These are phyloP conservation scores for Tagetes erecta DNA, from an alignment of 129 eudicot genomes.

Conservation along the genomic window DNA sequence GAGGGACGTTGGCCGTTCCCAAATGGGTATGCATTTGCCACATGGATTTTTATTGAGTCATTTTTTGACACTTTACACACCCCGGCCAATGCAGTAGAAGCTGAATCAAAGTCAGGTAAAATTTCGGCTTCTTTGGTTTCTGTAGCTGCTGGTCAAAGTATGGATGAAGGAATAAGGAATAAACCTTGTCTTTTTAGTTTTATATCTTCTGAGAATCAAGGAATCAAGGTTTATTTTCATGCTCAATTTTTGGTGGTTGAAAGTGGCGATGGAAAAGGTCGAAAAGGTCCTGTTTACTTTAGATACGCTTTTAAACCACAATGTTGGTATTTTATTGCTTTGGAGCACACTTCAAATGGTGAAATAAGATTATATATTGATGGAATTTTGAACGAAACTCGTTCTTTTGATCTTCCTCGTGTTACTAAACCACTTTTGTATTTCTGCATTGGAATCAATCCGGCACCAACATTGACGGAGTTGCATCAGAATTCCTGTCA, in stretches of 20 bases:
- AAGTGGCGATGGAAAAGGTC: constrained; percentile 75
- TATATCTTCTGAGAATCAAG: constrained; percentile 91
- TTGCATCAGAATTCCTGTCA: constrained; percentile 73
- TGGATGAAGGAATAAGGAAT: constrained; percentile 80
- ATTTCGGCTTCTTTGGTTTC: constrained; percentile 70
- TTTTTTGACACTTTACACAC: constrained; percentile 75
- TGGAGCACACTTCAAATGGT: constrained; percentile 73
- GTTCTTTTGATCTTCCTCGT: constrained; percentile 68
- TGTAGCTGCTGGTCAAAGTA: constrained; percentile 72
- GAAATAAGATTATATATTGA: constrained; percentile 76
- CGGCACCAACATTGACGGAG: constrained; percentile 80
- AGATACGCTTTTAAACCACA: constrained; percentile 84
- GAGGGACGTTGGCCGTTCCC: constrained; percentile 96
- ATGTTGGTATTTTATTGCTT: constrained; percentile 83
- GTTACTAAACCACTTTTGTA: constrained; percentile 78
- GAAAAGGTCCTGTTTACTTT: constrained; percentile 74
- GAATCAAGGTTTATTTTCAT: constrained; percentile 91
- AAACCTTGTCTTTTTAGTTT: constrained; percentile 92
- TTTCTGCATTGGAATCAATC: constrained; percentile 88
- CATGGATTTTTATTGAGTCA: constrained; percentile 88
- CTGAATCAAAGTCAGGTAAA: constrained; percentile 73
- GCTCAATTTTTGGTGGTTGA: constrained; percentile 87
- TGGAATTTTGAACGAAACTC: constrained; percentile 72
- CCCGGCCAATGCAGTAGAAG: constrained; percentile 67
- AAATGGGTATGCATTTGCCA: constrained; percentile 81